A percentile compares a stretch with the other conserved stretches of the same genome.
Conservation (phyloP, 2,329 filamentous ascomycete genomes). For the Fusarium buxicola region DNA sequence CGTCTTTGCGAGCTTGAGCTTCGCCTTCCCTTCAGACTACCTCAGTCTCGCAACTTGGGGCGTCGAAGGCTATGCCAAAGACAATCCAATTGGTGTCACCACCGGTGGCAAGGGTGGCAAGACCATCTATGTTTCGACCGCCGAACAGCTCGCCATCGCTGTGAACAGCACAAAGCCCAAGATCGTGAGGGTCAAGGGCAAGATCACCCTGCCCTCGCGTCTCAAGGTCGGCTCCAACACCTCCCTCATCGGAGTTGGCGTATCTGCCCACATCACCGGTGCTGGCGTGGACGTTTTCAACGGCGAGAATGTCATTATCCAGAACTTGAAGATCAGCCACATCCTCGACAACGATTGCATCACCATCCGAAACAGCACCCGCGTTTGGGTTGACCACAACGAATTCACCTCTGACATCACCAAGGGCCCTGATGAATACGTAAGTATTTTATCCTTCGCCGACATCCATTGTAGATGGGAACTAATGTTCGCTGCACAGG, state of each 20-base stretch:
- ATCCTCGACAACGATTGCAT: slow-evolving; percentile 57
- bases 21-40: slow-evolving; percentile 35
- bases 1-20: slow-evolving; percentile 23
- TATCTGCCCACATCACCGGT: slow-evolving; percentile 51
- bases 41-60: slow-evolving; percentile 41
- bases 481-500: slow-evolving; percentile 36
- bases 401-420: slow-evolving; percentile 58
- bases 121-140: slow-evolving; percentile 58
- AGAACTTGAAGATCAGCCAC: slow-evolving; percentile 52
- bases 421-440: slow-evolving; percentile 54
- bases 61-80: slow-evolving; percentile 46
- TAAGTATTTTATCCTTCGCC: background rate
- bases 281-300: slow-evolving; percentile 52
- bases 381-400: slow-evolving; percentile 62
- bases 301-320: slow-evolving; percentile 55
- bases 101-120: slow-evolving; percentile 59
- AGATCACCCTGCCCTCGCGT: slow-evolving; percentile 50
- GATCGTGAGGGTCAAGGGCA: slow-evolving; percentile 56
- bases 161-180: slow-evolving; percentile 55
- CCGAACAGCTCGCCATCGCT: slow-evolving; percentile 57
- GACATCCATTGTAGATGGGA: too few relatives aligned
- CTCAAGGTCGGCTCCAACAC: slow-evolving; percentile 60
- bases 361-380: slow-evolving; percentile 57
- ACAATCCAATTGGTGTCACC: slow-evolving; percentile 53
- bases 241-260: slow-evolving; percentile 54